Evolutionary conservation across 2,329 filamentous ascomycete species (phyloP).

Genomic region (Byssoonygena ceratinophila): DNA sequence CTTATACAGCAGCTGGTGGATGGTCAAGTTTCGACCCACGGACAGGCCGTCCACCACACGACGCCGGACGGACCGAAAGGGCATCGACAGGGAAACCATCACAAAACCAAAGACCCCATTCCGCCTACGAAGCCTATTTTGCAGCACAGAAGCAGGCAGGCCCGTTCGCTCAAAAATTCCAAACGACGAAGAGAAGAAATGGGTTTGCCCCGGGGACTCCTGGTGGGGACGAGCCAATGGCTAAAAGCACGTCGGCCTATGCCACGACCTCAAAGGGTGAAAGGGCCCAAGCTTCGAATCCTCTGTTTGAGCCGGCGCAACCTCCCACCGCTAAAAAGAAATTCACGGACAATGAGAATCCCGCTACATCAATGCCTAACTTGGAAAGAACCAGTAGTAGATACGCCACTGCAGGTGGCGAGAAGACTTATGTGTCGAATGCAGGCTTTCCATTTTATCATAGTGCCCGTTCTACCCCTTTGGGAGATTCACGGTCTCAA

Average conservation of each 20-base stretch:
- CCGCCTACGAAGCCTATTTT: constrained; percentile 33
- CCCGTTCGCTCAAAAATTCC: constrained; percentile 28
- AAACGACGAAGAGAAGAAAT: constrained; percentile 41
- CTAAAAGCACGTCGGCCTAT: constrained; percentile 44
- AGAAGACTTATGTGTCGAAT: constrained; percentile 47
- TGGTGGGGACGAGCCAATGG: constrained; percentile 51
- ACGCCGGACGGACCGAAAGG: constrained; percentile 11
- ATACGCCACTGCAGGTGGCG: constrained; percentile 46
- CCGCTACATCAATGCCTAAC: constrained; percentile 21
- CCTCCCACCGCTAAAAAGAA: constrained; percentile 31
- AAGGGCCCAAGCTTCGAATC: constrained; percentile 26
- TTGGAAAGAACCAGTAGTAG: constrained; percentile 44
- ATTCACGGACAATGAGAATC: constrained; percentile 23
- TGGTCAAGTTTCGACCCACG: constrained; percentile 35
- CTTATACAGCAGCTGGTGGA: constrained; percentile 18
- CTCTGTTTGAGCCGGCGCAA: constrained; percentile 30
- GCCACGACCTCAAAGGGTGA: constrained; percentile 29
- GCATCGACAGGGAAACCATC: constrained; percentile 8
- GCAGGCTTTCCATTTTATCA: constrained; percentile 43
- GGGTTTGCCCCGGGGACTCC: constrained; percentile 50
- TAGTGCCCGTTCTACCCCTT: constrained; percentile 43
- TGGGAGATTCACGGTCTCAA: constrained; percentile 25
- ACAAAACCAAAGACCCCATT: constrained; percentile 26
- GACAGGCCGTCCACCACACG: constrained; percentile 23
- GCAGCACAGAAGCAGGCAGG: constrained; percentile 24